Percentiles rank a stretch among this genome's conserved stretches.
Evolutionary conservation across 2,329 filamentous ascomycete species (phyloP).

Genomic region (Sclerotiophoma versabilis): DNA sequence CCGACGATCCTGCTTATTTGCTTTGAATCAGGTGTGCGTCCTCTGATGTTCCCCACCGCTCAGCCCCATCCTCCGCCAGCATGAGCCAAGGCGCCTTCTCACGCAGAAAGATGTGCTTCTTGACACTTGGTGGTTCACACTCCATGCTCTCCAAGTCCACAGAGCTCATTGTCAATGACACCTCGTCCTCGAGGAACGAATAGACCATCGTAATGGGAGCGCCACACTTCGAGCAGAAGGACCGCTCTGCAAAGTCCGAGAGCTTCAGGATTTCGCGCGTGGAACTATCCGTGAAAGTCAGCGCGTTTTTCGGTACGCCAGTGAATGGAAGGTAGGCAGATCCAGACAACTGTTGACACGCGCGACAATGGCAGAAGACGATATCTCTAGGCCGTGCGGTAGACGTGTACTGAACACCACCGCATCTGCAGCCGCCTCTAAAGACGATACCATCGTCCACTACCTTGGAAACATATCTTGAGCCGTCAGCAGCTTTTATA

Average conservation of each 20-base stretch:
- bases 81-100: conserved; percentile 48
- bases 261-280: conserved; percentile 45
- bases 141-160: conserved; percentile 52
- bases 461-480: conserved; percentile 23
- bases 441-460: conserved; percentile 31
- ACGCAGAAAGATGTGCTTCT: conserved; percentile 55
- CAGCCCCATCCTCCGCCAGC: conserved; percentile 39
- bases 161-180: conserved; percentile 51
- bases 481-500: conserved; percentile 34
- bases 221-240: conserved; percentile 57
- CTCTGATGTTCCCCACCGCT: conserved; percentile 31
- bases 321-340: conserved; percentile 55
- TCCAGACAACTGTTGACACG: conserved; percentile 58
- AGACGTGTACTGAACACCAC: conserved; percentile 52
- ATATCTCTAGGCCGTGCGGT: conserved; percentile 46
- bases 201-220: conserved; percentile 56
- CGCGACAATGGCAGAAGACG: conserved; percentile 57
- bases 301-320: conserved; percentile 41
- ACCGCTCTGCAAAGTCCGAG: conserved; percentile 52
- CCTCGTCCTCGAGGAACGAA: conserved; percentile 38
- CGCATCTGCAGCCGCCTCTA: conserved; percentile 55
- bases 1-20: background rate
- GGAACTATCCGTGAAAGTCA: conserved; percentile 45
- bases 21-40: conserved; percentile 25
- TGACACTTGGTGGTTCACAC: conserved; percentile 37